A percentile compares a stretch with the other conserved stretches of the same genome.
phyloP scores from a whole-genome alignment of 352 stramenopile genomes.

The Globisporangium abappressorium region DNA sequence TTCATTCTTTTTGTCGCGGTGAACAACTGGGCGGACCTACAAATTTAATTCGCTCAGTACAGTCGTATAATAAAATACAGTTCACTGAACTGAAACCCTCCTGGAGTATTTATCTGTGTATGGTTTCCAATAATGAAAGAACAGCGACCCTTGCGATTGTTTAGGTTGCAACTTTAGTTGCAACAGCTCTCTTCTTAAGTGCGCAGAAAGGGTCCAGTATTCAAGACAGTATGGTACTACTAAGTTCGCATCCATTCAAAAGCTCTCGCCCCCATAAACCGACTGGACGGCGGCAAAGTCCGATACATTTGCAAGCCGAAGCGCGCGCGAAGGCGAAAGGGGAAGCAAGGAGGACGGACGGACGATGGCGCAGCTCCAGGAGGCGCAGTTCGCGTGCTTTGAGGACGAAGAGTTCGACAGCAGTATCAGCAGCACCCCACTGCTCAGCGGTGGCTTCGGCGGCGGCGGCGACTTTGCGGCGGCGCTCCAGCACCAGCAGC shows the following conservation, averaged over 20 bases:
- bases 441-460: conserved; percentile 10
- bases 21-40: no score
- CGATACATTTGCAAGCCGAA: conserved; percentile 2
- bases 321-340: background rate
- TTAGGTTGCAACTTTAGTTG: background rate
- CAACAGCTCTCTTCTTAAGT: background rate
- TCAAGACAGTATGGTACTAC: background rate
- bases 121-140: no score
- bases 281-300: conserved; percentile 18
- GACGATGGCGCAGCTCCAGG: conserved; percentile 49
- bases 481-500: conserved; percentile 8
- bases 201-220: background rate
- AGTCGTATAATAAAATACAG: no score
- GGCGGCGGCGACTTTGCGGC: conserved; percentile 16
- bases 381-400: conserved; percentile 72
- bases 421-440: background rate
- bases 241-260: conserved; percentile 6
- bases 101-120: no score
- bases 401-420: conserved; percentile 47
- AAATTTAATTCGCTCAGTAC: no score
- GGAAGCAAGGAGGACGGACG: background rate
- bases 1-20: no score
- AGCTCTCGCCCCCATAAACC: conserved; percentile 3
- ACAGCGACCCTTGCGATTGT: no score
- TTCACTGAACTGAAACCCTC: no score